Evolutionary conservation across 2,329 filamentous ascomycete species (phyloP).

Genomic region (Fusarium abutilonis): DNA sequence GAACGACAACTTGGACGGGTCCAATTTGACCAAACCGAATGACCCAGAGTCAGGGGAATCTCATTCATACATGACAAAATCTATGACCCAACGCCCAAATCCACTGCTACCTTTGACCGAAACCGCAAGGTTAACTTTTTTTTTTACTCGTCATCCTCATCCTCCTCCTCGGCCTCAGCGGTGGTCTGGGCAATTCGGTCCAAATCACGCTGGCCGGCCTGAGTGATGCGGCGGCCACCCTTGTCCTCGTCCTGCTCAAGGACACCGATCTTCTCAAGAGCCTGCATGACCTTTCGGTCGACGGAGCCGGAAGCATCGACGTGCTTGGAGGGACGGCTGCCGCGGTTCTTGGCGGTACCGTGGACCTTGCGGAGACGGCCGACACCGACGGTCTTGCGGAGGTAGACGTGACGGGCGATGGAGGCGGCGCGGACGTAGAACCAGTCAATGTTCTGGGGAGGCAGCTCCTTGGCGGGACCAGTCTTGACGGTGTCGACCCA

Average conservation of each 20-base stretch:
- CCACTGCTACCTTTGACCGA: slow-evolving; percentile 41
- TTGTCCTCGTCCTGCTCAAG: slow-evolving; percentile 98
- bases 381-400: slow-evolving; percentile 99
- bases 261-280: slow-evolving; percentile 99
- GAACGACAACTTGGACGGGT: slow-evolving; percentile 46
- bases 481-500: slow-evolving; percentile 99
- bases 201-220: slow-evolving; percentile 98
- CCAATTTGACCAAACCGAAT: slow-evolving; percentile 51
- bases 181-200: slow-evolving; percentile 91
- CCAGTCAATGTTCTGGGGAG: slow-evolving; percentile 98
- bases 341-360: slow-evolving; percentile 97
- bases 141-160: slow-evolving; percentile 73
- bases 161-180: slow-evolving; percentile 75
- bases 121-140: slow-evolving; percentile 35
- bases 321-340: slow-evolving; percentile 89
- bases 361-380: slow-evolving; percentile 97
- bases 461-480: slow-evolving; percentile 94
- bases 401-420: slow-evolving; percentile 97
- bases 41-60: slow-evolving; percentile 52
- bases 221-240: slow-evolving; percentile 97
- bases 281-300: slow-evolving; percentile 97
- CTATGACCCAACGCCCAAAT: slow-evolving; percentile 56
- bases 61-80: slow-evolving; percentile 56
- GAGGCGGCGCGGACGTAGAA: slow-evolving; percentile 90
- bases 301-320: slow-evolving; percentile 94